A percentile compares a stretch with the other conserved stretches of the same genome.
Evolutionary conservation across 140 eudicot species (phyloP).

Genomic region (Stevia rebaudiana): DNA sequence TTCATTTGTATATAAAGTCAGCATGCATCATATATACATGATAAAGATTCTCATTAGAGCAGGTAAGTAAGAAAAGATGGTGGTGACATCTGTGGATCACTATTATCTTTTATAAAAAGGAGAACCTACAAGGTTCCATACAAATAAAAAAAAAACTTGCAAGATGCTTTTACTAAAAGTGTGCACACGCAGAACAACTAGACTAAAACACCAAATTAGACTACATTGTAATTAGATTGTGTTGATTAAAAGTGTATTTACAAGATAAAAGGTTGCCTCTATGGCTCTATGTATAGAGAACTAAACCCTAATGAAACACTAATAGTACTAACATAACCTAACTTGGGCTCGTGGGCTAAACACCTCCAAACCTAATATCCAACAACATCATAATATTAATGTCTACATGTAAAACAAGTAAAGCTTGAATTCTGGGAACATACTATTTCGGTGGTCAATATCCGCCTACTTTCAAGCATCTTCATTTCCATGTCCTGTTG

Average conservation of each 20-base stretch:
- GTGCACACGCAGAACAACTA: conserved; percentile 1
- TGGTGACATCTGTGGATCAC: conserved; percentile 5
- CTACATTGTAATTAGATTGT: too few relatives aligned
- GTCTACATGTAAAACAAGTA: conserved; percentile 1
- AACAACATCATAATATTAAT: conserved; percentile 4
- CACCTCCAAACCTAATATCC: conserved; percentile 4
- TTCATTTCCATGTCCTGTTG: conserved; percentile 88
- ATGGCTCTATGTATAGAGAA: too few relatives aligned
- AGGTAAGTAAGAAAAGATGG: conserved; percentile 6
- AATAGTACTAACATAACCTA: too few relatives aligned
- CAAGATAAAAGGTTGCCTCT: too few relatives aligned
- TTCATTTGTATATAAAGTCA: conserved; percentile 7
- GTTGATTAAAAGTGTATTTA: too few relatives aligned
- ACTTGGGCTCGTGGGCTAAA: too few relatives aligned
- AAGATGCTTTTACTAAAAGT: conserved; percentile 3
- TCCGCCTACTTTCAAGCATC: conserved; percentile 78
- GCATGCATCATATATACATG: conserved; percentile 6
- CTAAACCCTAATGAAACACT: too few relatives aligned
- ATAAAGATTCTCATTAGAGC: neutral
- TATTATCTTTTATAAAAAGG: neutral
- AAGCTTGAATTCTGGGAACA: conserved; percentile 16
- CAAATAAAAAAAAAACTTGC: conserved; percentile 5
- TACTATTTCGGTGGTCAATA: conserved; percentile 78
- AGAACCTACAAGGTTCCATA: neutral
- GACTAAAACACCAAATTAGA: neutral